phyloP scores from a whole-genome alignment of 495 filamentous ascomycete genomes.

The Aspergillus ostianus region DNA sequence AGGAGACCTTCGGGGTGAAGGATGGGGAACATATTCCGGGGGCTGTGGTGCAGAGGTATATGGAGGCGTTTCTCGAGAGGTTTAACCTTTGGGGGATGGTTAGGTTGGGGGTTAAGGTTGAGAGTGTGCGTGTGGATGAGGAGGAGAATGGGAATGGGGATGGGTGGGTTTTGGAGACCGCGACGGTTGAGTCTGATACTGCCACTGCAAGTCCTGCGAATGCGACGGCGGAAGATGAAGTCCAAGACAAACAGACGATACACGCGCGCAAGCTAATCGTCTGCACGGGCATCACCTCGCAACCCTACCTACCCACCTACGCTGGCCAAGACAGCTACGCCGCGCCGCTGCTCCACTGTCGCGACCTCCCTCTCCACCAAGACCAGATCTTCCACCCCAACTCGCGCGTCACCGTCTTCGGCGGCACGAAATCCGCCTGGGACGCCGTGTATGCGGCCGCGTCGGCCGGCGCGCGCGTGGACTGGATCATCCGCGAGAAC shows the following conservation, averaged over 20 bases:
- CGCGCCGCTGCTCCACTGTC: constrained; percentile 62
- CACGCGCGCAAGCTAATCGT: constrained; percentile 60
- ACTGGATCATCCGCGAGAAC: constrained; percentile 76
- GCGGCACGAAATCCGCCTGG: constrained; percentile 73
- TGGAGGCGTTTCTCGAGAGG: constrained; percentile 58
- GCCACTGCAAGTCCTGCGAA: no score
- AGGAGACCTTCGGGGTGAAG: constrained; percentile 53
- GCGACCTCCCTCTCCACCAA: constrained; percentile 50
- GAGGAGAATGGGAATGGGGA: constrained; percentile 30
- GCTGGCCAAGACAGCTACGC: constrained; percentile 49
- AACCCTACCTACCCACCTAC: constrained; percentile 53
- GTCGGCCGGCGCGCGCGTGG: constrained; percentile 60
- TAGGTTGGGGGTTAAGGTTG: constrained; percentile 51
- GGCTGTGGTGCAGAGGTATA: constrained; percentile 60
- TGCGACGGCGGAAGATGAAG: no score
- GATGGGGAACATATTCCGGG: constrained; percentile 69
- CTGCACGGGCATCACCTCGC: constrained; percentile 67
- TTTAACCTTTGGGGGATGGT: constrained; percentile 57
- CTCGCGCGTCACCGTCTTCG: constrained; percentile 58
- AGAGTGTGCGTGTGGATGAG: constrained; percentile 45
- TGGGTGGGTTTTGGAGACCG: constrained; percentile 45
- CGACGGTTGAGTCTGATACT: constrained; percentile 5
- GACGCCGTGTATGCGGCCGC: constrained; percentile 73
- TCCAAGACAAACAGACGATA: constrained; percentile 26
- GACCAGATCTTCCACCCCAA: constrained; percentile 29